Percentiles rank a stretch among this genome's conserved stretches.
phyloP scores from a whole-genome alignment of 768 basidiomycete genomes.

The Boletus rubroflammeus region DNA sequence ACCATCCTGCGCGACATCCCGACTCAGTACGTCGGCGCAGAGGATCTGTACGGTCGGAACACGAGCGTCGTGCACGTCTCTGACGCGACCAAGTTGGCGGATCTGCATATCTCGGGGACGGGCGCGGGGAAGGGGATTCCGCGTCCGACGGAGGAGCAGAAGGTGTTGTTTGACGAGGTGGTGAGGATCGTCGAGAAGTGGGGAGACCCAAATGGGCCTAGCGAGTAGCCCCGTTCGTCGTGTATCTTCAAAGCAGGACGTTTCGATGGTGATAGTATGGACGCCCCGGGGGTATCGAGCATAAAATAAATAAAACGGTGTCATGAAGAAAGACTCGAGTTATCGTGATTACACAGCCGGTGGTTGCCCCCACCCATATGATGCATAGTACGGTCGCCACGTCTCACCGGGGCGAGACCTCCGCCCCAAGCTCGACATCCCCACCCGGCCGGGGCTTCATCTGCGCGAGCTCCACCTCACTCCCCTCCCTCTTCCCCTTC shows the following conservation, averaged over 20 bases:
- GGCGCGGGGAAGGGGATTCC: constrained; percentile 47
- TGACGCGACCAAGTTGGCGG: background rate
- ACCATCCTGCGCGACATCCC: constrained; percentile 51
- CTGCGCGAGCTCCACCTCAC: background rate
- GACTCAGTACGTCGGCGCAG: constrained; percentile 42
- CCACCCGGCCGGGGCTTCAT: background rate
- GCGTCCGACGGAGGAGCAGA: constrained; percentile 56
- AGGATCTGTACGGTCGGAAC: constrained; percentile 72
- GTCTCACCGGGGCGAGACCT: background rate
- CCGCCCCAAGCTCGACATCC: background rate
- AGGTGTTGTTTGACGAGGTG: constrained; percentile 64
- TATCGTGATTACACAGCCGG: background rate
- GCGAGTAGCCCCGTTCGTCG: no score
- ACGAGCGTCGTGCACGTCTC: constrained; percentile 59
- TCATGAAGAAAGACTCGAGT: background rate
- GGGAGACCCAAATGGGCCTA: constrained; percentile 9
- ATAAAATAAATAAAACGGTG: background rate
- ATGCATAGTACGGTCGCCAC: background rate
- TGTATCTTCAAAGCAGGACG: no score
- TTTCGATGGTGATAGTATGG: no score
- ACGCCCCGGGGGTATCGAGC: no score
- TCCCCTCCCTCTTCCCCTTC: background rate
- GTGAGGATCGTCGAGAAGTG: constrained; percentile 62
- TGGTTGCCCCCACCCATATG: no score
- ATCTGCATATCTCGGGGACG: constrained; percentile 42